Evolutionary conservation across 2,329 filamentous ascomycete species (phyloP).

Genomic region (Mycosphaerelloides madeirae): DNA sequence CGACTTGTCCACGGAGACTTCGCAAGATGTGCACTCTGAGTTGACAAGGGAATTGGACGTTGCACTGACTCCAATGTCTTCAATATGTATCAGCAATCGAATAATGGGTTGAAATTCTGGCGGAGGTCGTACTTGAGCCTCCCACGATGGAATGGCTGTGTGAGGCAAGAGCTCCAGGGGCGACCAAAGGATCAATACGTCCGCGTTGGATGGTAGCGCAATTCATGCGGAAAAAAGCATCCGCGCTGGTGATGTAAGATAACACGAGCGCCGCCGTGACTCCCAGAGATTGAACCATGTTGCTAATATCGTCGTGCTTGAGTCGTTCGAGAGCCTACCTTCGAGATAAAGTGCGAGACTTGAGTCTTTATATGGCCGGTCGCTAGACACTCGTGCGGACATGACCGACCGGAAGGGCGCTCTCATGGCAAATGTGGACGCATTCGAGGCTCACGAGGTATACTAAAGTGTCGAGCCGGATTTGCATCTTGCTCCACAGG

Average conservation of each 20-base stretch:
- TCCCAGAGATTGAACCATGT: no score
- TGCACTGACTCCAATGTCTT: slow-evolving; percentile 58
- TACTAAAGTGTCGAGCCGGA: no score
- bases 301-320: no score
- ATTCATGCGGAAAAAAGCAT: slow-evolving; percentile 36
- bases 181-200: slow-evolving; percentile 35
- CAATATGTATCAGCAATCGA: not conserved
- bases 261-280: slow-evolving; percentile 8
- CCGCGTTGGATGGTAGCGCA: slow-evolving; percentile 33
- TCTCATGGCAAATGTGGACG: no score
- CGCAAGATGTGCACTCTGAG: slow-evolving; percentile 50
- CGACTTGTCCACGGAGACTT: slow-evolving; percentile 33
- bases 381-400: no score
- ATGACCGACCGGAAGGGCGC: no score
- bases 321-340: no score
- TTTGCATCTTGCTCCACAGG: no score
- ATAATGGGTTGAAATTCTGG: not conserved
- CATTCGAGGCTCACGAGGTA: no score
- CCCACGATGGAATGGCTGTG: slow-evolving; percentile 34
- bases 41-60: slow-evolving; percentile 55
- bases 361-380: no score
- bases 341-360: no score
- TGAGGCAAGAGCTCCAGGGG: slow-evolving; percentile 29
- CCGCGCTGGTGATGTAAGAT: slow-evolving; percentile 13
- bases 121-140: slow-evolving; percentile 26